A percentile compares a stretch with the other conserved stretches of the same genome.
phyloP scores from a whole-genome alignment of 2,329 filamentous ascomycete genomes.

The Bipolaris cookei region DNA sequence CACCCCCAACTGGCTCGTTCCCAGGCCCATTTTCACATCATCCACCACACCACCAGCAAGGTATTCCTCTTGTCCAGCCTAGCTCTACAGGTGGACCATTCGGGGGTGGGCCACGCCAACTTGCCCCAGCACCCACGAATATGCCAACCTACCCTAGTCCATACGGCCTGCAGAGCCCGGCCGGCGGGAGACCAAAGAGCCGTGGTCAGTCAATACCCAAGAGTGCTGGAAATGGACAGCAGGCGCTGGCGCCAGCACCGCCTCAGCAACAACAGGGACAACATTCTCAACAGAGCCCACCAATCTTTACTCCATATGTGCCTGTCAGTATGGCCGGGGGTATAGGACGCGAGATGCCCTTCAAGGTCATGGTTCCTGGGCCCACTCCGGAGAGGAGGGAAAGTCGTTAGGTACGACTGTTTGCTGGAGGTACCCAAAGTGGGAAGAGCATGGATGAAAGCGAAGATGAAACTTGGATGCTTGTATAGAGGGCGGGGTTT shows the following conservation, averaged over 20 bases:
- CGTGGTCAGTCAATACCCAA: constrained; percentile 25
- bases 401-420: constrained; percentile 36
- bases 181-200: constrained; percentile 31
- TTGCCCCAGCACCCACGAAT: constrained; percentile 34
- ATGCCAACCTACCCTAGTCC: constrained; percentile 37
- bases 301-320: constrained; percentile 37
- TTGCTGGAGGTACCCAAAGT: neutral
- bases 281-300: constrained; percentile 10
- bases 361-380: constrained; percentile 43
- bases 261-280: constrained; percentile 16
- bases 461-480: constrained; percentile 9
- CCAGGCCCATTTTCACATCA: constrained; percentile 14
- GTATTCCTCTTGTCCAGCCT: constrained; percentile 17
- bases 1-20: constrained; percentile 31
- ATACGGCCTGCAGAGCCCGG: constrained; percentile 37
- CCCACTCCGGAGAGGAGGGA: constrained; percentile 34
- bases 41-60: constrained; percentile 21
- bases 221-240: constrained; percentile 28
- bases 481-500: neutral
- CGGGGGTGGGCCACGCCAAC: constrained; percentile 24
- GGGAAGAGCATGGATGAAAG: neutral
- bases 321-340: constrained; percentile 23
- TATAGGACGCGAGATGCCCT: constrained; percentile 31
- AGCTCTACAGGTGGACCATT: constrained; percentile 14
- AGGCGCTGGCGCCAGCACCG: constrained; percentile 41